Evolutionary conservation across 106 monocot species (phyloP), one percentile per base, ranked within the genome.

Genomic region (Hemerocallis citrina): DNA sequence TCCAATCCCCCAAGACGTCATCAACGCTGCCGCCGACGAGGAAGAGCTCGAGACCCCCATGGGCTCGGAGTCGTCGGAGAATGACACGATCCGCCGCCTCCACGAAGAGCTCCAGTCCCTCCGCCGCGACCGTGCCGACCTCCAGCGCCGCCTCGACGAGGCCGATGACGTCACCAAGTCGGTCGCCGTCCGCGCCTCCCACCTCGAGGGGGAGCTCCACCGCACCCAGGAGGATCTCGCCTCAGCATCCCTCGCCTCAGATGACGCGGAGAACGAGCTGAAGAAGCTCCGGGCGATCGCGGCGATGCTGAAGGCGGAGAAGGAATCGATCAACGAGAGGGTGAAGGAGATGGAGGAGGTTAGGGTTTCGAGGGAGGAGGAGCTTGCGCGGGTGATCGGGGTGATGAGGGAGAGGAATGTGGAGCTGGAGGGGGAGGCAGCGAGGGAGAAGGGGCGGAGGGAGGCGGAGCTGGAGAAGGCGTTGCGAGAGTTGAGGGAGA

Each of bases 141-240:
- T 73, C 14, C 58, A 51, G 21, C 33, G 66, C 27, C 37, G 54
- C 5, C 8, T 67, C 7, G 74, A 51, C 13, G 59, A 51, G 31
- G 43, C 66, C 15, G 67, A 74, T 24, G 20, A 30, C 38, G 60
- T 52, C 1, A 42, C 43, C 42, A 61, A 61, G 43, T 32, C 61
- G 14, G 28, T 61, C 29, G 40, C 61, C 22, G 40, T 34, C 40
- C 61, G 44, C 61, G 61, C 61, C 16, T 42, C 61, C 1, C 44
- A 43, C n/a, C 43, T 61, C 7, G 61, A 61, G 20, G 66, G 66
- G 23, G 74, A 59, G 47, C 38, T 74, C 33, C 23, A 29, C 16
- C 49, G 60, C 20, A 38, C 47, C 4, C 59, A 74, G 41, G 66
- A 74, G 21, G 74, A 74, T 29, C 61, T 74, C 42, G 34, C 37